These are phyloP conservation scores for Fusarium sp. DNA, from an alignment of 2,329 filamentous ascomycete genomes.

Conservation along the genomic window DNA sequence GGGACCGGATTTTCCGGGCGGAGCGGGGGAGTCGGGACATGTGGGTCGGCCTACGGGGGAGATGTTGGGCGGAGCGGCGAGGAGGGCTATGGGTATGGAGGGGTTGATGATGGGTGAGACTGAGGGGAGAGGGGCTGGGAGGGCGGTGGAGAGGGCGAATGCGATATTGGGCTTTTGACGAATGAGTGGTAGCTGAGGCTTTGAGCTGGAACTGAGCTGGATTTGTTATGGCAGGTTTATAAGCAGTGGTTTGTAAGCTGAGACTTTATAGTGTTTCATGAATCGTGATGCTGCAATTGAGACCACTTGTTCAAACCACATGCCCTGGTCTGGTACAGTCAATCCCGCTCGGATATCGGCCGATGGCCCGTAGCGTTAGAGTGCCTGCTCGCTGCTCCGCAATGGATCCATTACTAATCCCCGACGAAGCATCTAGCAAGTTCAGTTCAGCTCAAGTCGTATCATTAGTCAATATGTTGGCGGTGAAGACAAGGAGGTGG, in stretches of 20 bases:
- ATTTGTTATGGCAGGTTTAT: background rate
- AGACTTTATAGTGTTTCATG: background rate
- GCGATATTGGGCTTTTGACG: conserved; percentile 57
- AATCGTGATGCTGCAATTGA: background rate
- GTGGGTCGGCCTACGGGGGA: conserved; percentile 60
- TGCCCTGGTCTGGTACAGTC: too few relatives aligned
- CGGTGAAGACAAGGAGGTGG: conserved; percentile 22
- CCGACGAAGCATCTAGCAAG: conserved; percentile 32
- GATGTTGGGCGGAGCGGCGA: conserved; percentile 54
- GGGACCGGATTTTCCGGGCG: conserved; percentile 78
- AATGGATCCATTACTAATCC: conserved; percentile 33
- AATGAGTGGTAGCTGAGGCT: too few relatives aligned
- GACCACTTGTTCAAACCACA: background rate
- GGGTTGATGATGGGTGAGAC: background rate
- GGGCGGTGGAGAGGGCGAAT: conserved; percentile 59
- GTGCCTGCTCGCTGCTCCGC: background rate
- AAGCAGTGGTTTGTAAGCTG: conserved; percentile 25
- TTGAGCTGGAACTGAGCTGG: too few relatives aligned
- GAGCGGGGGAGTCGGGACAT: conserved; percentile 73
- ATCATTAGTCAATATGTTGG: conserved; percentile 26
- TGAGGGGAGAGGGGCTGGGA: conserved; percentile 52
- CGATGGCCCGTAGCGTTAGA: conserved; percentile 1
- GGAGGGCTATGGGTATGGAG: conserved; percentile 58
- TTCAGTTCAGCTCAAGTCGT: background rate
- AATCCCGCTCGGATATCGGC: background rate